phyloP scores from a whole-genome alignment of 768 basidiomycete species.

The Lactifluus hygrophoroides region DNA sequence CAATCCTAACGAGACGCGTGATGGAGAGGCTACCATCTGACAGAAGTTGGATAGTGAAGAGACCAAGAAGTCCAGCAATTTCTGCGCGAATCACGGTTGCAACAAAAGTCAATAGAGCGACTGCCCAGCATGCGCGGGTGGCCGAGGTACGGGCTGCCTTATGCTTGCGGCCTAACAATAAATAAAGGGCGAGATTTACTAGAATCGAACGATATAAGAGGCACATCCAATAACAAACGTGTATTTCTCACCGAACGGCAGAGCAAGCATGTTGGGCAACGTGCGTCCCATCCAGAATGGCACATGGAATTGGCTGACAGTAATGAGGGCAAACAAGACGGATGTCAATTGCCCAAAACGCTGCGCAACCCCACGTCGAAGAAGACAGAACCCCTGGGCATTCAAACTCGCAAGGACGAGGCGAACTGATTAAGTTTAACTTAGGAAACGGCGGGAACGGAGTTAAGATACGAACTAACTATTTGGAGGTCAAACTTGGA shows the following conservation, averaged over 20 bases:
- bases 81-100: slow-evolving; percentile 76
- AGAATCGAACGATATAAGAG: neutral
- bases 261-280: slow-evolving; percentile 89
- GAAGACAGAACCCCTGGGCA: slow-evolving; percentile 48
- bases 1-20: slow-evolving; percentile 38
- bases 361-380: slow-evolving; percentile 51
- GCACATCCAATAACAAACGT: neutral
- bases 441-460: neutral
- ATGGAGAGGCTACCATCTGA: slow-evolving; percentile 36
- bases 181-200: slow-evolving; percentile 53
- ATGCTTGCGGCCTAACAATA: slow-evolving; percentile 38
- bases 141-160: slow-evolving; percentile 30
- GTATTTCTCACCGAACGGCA: slow-evolving; percentile 55
- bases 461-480: slow-evolving; percentile 40
- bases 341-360: slow-evolving; percentile 57
- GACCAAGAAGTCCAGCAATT: slow-evolving; percentile 55
- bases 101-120: slow-evolving; percentile 57
- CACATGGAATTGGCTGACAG: slow-evolving; percentile 80
- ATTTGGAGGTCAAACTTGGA: slow-evolving; percentile 67
- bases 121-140: slow-evolving; percentile 34
- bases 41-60: slow-evolving; percentile 50
- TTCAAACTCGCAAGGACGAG: slow-evolving; percentile 61
- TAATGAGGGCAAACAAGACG: slow-evolving; percentile 56
- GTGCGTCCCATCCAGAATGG: slow-evolving; percentile 93
- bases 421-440: slow-evolving; percentile 46